Conservation (phyloP, 1,284 basidiomycete genomes). For the Moesziomyces aphidis region DNA sequence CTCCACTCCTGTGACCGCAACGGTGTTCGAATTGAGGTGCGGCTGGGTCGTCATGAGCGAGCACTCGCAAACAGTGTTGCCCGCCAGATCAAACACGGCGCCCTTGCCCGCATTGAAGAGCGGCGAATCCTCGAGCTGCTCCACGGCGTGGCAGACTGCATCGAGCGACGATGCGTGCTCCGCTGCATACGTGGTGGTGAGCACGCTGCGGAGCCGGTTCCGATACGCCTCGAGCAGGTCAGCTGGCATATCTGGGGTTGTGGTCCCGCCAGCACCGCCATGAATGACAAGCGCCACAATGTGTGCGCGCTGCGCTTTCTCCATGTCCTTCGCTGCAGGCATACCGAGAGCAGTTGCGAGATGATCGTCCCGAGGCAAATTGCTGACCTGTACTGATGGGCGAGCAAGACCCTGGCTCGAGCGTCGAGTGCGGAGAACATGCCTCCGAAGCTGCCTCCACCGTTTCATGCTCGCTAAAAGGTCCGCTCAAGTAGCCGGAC, state of each 20-base stretch:
- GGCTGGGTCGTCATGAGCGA: slow-evolving; percentile 69
- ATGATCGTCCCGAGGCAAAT: no score
- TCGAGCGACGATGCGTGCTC: slow-evolving; percentile 82
- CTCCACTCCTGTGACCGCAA: slow-evolving; percentile 76
- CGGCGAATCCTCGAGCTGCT: slow-evolving; percentile 79
- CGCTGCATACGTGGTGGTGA: slow-evolving; percentile 74
- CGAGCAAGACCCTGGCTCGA: neutral
- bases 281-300: slow-evolving; percentile 46
- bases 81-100: slow-evolving; percentile 44
- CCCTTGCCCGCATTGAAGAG: slow-evolving; percentile 80
- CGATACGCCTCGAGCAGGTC: slow-evolving; percentile 75
- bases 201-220: slow-evolving; percentile 72
- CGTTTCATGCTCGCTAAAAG: neutral
- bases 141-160: slow-evolving; percentile 80
- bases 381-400: neutral
- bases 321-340: neutral
- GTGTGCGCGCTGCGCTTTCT: slow-evolving; percentile 5
- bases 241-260: slow-evolving; percentile 22
- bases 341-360: neutral
- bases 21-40: slow-evolving; percentile 58
- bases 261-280: slow-evolving; percentile 46
- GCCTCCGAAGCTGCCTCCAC: neutral
- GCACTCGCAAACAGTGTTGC: slow-evolving; percentile 80
- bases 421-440: neutral
- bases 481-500: neutral